Evolutionary conservation across 2,329 filamentous ascomycete genomes (phyloP).

Genomic region (Sarocladiaceae sp.): DNA sequence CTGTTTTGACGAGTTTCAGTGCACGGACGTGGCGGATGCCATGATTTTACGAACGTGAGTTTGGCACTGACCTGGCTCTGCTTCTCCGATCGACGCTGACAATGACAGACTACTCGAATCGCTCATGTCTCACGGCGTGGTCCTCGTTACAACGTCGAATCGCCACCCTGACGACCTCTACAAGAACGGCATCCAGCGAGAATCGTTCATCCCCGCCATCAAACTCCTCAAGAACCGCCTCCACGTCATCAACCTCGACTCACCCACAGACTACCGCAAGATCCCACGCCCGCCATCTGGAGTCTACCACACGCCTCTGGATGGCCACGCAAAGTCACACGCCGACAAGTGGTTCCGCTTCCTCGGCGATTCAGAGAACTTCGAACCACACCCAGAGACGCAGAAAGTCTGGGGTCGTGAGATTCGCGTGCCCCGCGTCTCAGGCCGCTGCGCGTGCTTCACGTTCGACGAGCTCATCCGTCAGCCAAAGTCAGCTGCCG

Average conservation of each 20-base stretch:
- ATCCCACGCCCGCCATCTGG: conserved; percentile 88
- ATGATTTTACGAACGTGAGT: conserved; percentile 81
- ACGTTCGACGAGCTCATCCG: conserved; percentile 90
- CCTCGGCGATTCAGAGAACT: conserved; percentile 75
- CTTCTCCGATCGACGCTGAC: conserved; percentile 13
- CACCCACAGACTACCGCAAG: conserved; percentile 93
- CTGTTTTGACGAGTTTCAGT: conserved; percentile 98
- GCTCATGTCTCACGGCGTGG: conserved; percentile 94
- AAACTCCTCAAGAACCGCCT: conserved; percentile 79
- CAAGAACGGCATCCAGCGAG: conserved; percentile 94
- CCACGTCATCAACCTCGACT: conserved; percentile 89
- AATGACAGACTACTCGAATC: conserved; percentile 65
- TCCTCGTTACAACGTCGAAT: conserved; percentile 93
- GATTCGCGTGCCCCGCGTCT: conserved; percentile 80
- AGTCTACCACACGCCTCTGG: conserved; percentile 88
- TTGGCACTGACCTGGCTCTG: background rate
- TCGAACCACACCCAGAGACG: conserved; percentile 65
- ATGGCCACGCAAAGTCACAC: conserved; percentile 68
- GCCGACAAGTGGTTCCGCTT: conserved; percentile 95
- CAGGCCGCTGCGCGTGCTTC: conserved; percentile 83
- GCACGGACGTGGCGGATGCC: conserved; percentile 94
- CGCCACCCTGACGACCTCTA: conserved; percentile 95
- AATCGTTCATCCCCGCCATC: conserved; percentile 93
- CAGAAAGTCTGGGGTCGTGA: conserved; percentile 91
- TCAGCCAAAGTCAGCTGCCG: conserved; percentile 80